Evolutionary conservation across 2,329 filamentous ascomycete species (phyloP).

Genomic region (Xylariales sp.): DNA sequence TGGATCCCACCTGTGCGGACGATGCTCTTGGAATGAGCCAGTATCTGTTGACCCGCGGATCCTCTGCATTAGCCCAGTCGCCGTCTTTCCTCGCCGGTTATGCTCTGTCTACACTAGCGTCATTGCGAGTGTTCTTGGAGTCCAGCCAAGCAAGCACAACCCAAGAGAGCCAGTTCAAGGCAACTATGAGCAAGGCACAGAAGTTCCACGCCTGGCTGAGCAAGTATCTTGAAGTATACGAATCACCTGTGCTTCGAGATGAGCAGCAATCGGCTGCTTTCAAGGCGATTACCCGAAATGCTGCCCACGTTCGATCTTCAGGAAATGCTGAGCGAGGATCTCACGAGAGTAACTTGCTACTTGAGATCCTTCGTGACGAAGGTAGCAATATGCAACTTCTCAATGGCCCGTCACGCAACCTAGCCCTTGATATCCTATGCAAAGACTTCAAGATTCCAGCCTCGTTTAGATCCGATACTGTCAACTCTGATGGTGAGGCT

Average conservation of each 20-base stretch:
- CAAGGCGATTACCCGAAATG: constrained; percentile 62
- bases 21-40: constrained; percentile 83
- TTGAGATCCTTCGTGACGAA: constrained; percentile 76
- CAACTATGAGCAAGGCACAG: constrained; percentile 70
- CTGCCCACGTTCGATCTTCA: constrained; percentile 60
- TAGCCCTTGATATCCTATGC: constrained; percentile 70
- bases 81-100: constrained; percentile 80
- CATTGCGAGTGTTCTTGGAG: constrained; percentile 69
- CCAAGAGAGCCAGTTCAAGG: constrained; percentile 76
- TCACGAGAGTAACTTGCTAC: constrained; percentile 72
- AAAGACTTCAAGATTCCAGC: constrained; percentile 63
- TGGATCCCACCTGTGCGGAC: constrained; percentile 81
- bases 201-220: constrained; percentile 76
- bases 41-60: constrained; percentile 71
- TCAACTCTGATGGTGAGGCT: constrained; percentile 63
- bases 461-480: constrained; percentile 58
- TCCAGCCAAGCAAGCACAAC: constrained; percentile 74
- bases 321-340: constrained; percentile 67
- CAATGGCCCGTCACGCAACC: constrained; percentile 61
- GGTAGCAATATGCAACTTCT: constrained; percentile 58
- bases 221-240: constrained; percentile 60
- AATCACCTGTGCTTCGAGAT: constrained; percentile 46
- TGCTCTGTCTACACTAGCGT: constrained; percentile 72
- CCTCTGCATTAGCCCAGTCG: constrained; percentile 55
- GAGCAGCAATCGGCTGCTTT: constrained; percentile 52